Base-by-base conservation (phyloP, 805 yeast species). In the Torulaspora delbrueckii region DNA sequence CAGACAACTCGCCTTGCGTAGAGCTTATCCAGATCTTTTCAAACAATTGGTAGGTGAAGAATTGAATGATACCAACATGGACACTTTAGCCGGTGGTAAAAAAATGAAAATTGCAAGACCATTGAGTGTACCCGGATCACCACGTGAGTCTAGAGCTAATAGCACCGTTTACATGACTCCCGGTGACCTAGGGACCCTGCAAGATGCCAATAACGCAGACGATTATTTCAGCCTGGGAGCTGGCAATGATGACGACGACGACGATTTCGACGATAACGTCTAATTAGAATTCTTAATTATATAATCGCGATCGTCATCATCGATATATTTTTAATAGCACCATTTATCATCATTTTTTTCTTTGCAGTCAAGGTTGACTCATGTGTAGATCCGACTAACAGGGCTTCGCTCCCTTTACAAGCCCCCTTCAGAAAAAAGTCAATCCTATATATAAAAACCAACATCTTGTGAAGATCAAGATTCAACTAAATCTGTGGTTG, bases 121-220 rank as follows among this genome's bases (percentile, higher is more conserved):
- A 13, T 73, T 91, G 53, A 84, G 95, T 50, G 97, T 87, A n/a
- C 98, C 98, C 1, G 98, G 97, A 2, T 90, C 97, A 5, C 98
- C 99, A 50, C 74, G 90, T 46, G 73, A 78, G 53, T 33, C 50
- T 10, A 67, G 81, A 1, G 50, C 58, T 12, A 56, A 58, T 37
- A 54, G 60, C 35, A 66, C 79, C 10, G 82, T 85, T 13, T 71
- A 82, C 56, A 91, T 89, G 96, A 91, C 99, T 1, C 99, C 99
- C 0, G 99, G 99, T 32, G 99, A 91, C 65, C 76, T 91, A 52
- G 99, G 98, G n/a, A 83, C 96, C 3, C 74, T 93, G 58, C 97
- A 90, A 64, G 99, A 91, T 63, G 86, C 87, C 31, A 79, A 79
- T 46, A 86, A 86, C 58, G 73, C 79, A 1, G 88, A 86, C 31